phyloP scores from a whole-genome alignment of 2,329 filamentous ascomycete species.

The Lachnellula cervina region DNA sequence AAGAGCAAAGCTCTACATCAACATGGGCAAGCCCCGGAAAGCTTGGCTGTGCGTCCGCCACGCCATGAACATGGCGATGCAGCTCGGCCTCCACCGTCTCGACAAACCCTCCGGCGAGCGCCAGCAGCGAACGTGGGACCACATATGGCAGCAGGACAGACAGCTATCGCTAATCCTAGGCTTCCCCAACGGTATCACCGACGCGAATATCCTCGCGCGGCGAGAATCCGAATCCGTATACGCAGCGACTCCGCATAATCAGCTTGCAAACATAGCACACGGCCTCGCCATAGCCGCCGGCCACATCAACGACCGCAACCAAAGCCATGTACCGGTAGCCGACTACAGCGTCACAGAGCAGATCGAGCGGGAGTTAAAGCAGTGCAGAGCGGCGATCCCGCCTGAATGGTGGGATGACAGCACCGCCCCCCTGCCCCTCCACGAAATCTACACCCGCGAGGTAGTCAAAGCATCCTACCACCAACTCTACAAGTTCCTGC shows the following conservation, averaged over 20 bases:
- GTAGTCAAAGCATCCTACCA: conserved; percentile 38
- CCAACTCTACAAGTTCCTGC: conserved; percentile 36
- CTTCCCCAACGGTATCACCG: conserved; percentile 40
- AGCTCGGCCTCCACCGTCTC: conserved; percentile 44
- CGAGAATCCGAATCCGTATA: conserved; percentile 20
- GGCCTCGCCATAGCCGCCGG: conserved; percentile 33
- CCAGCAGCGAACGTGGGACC: conserved; percentile 36
- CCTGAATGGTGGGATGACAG: conserved; percentile 27
- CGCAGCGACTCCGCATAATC: background rate
- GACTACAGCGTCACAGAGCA: conserved; percentile 36
- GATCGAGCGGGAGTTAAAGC: conserved; percentile 38
- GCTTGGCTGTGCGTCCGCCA: conserved; percentile 49
- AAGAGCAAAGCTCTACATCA: conserved; percentile 47
- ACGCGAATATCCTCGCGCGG: no score
- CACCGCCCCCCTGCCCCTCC: conserved; percentile 14
- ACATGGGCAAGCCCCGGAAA: conserved; percentile 50
- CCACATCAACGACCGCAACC: conserved; percentile 39
- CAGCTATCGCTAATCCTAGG: conserved; percentile 49
- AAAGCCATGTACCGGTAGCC: conserved; percentile 29
- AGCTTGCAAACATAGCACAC: background rate
- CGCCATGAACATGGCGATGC: conserved; percentile 46
- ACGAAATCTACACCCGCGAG: conserved; percentile 31
- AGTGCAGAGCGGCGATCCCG: conserved; percentile 30
- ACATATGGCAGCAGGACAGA: conserved; percentile 41
- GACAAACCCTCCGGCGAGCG: conserved; percentile 27